Evolutionary conservation across 2,329 filamentous ascomycete species (phyloP), one percentile per base, ranked within the genome.

Genomic region (Orbilia brochopaga): DNA sequence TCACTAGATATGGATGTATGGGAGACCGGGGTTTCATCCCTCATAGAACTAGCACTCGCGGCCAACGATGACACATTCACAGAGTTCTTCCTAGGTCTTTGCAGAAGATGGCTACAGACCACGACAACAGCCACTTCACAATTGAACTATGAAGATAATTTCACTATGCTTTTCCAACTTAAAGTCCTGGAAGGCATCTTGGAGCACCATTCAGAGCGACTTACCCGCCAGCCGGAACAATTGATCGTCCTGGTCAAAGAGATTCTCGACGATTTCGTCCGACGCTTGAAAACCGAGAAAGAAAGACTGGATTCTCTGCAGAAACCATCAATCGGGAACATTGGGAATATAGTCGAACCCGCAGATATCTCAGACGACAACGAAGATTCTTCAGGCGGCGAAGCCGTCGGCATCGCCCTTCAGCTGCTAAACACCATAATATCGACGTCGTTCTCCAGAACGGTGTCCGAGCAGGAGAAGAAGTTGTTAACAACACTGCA

Each of bases 111-210:
- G 84, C 81, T 90, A 0, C 77, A 78, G 32, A 76, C 77, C 76
- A 48, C 63, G 76, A 30, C 42, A 30, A 24, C 74, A 57, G 2
- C 61, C 69, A 1, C 75, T 72, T 6, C 77, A 76, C 62, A 75
- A n/a, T 76, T 50, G 23, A 67, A 74, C 6, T 37, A n/a, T 11
- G 44, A 40, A 17, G 53, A 75, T 40, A 23, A 65, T n/a, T 62
- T 72, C 3, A 63, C 73, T 11, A 79, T 80, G 61, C 79, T 91
- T 0, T 78, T 84, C 4, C 83, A 89, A 73, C 82, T 87, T 3
- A 86, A 86, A 54, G 79, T 90, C 0, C 81, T 90, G 6, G 87
- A 90, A 75, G 84, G 83, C 35, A 83, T 91, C 79, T 85, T 90
- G 78, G 84, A 85, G 23, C 83, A 81, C 51, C 83, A 88, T 51